Conservation (phyloP, 306 rosid genomes). For the Castanea mollissima region DNA sequence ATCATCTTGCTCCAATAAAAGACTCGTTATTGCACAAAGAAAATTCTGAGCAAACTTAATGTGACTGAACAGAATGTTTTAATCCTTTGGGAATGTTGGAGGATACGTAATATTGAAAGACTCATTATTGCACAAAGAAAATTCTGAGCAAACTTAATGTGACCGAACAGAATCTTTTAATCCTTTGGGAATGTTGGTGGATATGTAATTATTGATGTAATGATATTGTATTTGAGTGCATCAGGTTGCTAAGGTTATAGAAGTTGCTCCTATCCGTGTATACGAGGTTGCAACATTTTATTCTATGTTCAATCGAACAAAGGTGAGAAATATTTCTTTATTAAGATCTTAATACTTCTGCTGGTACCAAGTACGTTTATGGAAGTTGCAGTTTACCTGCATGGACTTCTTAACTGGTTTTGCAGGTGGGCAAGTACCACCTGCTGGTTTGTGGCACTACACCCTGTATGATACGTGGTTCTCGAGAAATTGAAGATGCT, state of each 20-base stretch:
- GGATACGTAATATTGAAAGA: no score
- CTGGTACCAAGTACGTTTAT: neutral
- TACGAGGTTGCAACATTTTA: conserved; percentile 97
- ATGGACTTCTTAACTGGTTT: conserved; percentile 26
- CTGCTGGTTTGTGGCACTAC: conserved; percentile 97
- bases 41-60: neutral
- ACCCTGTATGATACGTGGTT: conserved; percentile 99
- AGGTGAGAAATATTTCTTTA: conserved; percentile 47
- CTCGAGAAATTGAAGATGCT: conserved; percentile 87
- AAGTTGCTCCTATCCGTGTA: conserved; percentile 93
- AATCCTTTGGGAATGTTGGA: no score
- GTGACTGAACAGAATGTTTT: no score
- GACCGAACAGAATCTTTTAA: conserved; percentile 5
- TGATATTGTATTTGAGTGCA: conserved; percentile 36
- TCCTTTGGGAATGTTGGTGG: conserved; percentile 9
- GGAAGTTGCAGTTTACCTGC: conserved; percentile 28
- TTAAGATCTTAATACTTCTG: neutral
- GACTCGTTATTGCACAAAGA: neutral
- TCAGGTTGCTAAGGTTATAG: conserved; percentile 88
- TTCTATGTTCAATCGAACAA: conserved; percentile 92
- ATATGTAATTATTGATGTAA: conserved; percentile 9
- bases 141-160: conserved; percentile 1
- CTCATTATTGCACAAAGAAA: neutral
- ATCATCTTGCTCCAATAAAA: neutral
- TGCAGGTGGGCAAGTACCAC: conserved; percentile 92